Percentiles rank a stretch among this genome's conserved stretches.
These are phyloP conservation scores for Blepharisma undulans DNA, from an alignment of 169 alveolate species.

Conservation along the genomic window DNA sequence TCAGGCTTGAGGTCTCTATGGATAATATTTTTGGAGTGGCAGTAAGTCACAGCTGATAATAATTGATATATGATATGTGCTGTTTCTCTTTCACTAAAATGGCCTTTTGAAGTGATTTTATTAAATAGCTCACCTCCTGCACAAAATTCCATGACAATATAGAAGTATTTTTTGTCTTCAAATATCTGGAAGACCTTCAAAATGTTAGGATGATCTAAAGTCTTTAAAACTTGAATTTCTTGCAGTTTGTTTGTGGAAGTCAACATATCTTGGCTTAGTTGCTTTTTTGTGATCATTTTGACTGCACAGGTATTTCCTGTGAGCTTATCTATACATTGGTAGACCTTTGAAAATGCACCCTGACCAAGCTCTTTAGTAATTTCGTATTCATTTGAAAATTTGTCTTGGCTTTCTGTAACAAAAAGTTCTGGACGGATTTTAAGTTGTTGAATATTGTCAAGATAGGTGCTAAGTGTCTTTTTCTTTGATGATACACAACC, in stretches of 20 bases:
- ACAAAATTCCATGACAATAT: background rate
- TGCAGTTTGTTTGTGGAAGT: background rate
- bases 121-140: background rate
- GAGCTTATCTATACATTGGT: background rate
- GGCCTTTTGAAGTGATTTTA: background rate
- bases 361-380: background rate
- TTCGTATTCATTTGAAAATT: background rate
- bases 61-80: constrained; percentile 74
- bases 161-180: background rate
- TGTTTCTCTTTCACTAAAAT: background rate
- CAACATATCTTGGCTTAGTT: background rate
- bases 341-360: constrained; percentile 29
- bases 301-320: constrained; percentile 7
- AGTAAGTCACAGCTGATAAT: constrained; percentile 76
- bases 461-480: background rate
- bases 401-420: background rate
- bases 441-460: background rate
- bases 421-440: background rate
- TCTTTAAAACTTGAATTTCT: constrained; percentile 29
- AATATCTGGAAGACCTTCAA: background rate
- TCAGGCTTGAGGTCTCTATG: constrained; percentile 91
- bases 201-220: background rate
- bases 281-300: background rate
- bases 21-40: constrained; percentile 83
- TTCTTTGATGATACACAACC: background rate